These are phyloP conservation scores for Asparagopsis taxiformis DNA, from an alignment of 31 red algal genomes.

Conservation along the genomic window DNA sequence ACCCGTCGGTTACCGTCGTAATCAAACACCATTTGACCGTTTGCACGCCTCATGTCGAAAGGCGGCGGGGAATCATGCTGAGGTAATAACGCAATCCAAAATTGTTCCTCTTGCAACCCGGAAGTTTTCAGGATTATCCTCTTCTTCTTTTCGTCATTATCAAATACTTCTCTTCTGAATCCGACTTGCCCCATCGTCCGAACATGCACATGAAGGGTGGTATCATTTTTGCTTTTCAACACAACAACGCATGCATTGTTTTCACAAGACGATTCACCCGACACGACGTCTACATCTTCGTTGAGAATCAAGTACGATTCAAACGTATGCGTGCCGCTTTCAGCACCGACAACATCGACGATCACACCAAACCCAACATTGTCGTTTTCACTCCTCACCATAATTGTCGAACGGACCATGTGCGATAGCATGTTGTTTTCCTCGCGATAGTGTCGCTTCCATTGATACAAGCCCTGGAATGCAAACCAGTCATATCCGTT, in stretches of 20 bases:
- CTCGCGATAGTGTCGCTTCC: conserved; percentile 50
- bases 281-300: conserved; percentile 23
- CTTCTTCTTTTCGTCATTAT: neutral
- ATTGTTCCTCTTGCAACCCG: neutral
- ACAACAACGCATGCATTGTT: conserved; percentile 21
- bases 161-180: neutral
- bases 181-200: neutral
- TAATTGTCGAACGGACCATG: conserved; percentile 37
- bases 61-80: neutral
- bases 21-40: neutral
- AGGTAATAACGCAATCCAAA: neutral
- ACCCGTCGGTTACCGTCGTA: neutral
- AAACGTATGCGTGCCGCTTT: conserved; percentile 27
- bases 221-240: neutral
- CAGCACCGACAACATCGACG: conserved; percentile 27
- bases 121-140: neutral
- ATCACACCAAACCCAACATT: conserved; percentile 38
- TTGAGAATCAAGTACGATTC: conserved; percentile 57
- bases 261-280: conserved; percentile 2
- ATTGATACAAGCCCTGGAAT: conserved; percentile 33
- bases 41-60: neutral
- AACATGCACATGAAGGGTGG: neutral
- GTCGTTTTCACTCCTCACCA: conserved; percentile 15
- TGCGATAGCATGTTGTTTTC: conserved; percentile 6
- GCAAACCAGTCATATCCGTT: conserved; percentile 43